Base-by-base conservation (phyloP, 2,329 filamentous ascomycete species). In the Neopestalotiopsis sp. region DNA sequence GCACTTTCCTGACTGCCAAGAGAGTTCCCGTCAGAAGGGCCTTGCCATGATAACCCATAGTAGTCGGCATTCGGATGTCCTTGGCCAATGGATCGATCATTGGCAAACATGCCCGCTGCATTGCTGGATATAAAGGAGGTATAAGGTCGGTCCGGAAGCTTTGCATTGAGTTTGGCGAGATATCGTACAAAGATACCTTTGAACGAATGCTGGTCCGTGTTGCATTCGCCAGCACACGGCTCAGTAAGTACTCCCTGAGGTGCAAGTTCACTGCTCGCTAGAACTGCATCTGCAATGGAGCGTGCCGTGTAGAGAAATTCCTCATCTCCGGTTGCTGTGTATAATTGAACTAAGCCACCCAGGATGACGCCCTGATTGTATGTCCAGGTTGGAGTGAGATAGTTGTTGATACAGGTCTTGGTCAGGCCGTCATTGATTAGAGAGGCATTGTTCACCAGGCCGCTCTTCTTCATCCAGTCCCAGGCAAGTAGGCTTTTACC, bases 161-260 rank as follows among this genome's bases (percentile, higher is more conserved):
- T 84, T 1, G 78, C 76, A 4, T 89, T 80, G 53, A 92, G 74
- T 49, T 83, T 81, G 45, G 81, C 80, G 10, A 91, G 77, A 67
- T 89, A 89, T 0, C 89, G 83, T 28, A 85, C 84, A 72, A 91
- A 90, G 5, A 90, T 82, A 1, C 89, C 89, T 74, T 91, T 91
- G 82, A 91, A 91, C 61, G 89, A 86, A 0, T 83, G 81, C 0
- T 81, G 84, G 57, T 78, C 75, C 20, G 73, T 71, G 57, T 76
- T 14, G 69, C 77, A 79, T 58, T 81, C 79, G 4, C 70, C 71
- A 5, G 78, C 79, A 24, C 77, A 77, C 0, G 80, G 77, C 58
- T 87, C 85, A 12, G 82, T 82, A 0, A 87, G 72, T 7, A 86
- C 79, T 20, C 81, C 79, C 59, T 78, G 74, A 0, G 77, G 69